Evolutionary conservation across 208 protist species (phyloP).

Genomic region (Leishmania major): DNA sequence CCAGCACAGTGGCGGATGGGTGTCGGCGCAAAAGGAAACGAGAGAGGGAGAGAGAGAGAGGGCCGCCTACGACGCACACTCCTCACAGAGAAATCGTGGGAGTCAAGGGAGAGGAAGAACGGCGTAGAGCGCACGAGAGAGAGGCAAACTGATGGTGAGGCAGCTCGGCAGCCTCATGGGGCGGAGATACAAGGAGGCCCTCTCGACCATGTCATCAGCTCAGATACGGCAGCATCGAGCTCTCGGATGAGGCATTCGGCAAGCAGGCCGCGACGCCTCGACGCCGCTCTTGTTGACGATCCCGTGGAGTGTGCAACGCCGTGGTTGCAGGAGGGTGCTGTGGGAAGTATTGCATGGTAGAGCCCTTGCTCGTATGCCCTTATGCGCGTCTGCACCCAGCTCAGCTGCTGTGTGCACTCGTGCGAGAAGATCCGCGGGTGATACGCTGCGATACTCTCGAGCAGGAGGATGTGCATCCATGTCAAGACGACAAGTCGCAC

Average conservation of each 20-base stretch:
- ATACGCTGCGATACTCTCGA: constrained; percentile 1
- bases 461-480: constrained; percentile 16
- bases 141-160: background rate
- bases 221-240: background rate
- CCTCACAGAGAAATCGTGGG: background rate
- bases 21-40: background rate
- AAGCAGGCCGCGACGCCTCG: background rate
- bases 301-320: background rate
- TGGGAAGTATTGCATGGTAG: background rate
- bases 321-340: background rate
- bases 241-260: constrained; percentile 11
- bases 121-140: background rate
- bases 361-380: background rate
- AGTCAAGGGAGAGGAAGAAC: background rate
- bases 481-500: constrained; percentile 16
- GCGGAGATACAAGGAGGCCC: background rate
- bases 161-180: background rate
- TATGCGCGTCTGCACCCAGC: background rate
- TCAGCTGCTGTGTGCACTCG: background rate
- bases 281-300: background rate
- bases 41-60: background rate
- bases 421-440: constrained; percentile 7
- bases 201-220: background rate
- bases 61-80: background rate
- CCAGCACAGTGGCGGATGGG: background rate